phyloP scores from a whole-genome alignment of 257 asterid species.

The Ballota nigra region DNA sequence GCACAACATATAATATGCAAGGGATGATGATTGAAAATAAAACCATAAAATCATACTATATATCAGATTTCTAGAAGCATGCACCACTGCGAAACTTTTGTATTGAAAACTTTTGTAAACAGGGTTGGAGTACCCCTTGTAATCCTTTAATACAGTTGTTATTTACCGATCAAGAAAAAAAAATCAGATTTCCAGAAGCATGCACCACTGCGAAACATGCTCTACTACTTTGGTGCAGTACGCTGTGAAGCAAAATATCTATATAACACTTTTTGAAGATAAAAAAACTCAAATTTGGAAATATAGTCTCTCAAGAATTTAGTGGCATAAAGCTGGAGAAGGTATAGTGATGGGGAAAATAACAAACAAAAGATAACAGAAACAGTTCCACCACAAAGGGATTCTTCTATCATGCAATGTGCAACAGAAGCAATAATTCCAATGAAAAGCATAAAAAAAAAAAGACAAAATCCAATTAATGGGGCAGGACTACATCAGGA shows the following conservation, averaged over 20 bases:
- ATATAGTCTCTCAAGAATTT: neutral
- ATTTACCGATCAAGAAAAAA: too few relatives aligned
- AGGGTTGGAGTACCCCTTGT: too few relatives aligned
- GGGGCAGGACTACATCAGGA: neutral
- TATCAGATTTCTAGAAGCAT: constrained; percentile 5
- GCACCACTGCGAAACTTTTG: constrained; percentile 11
- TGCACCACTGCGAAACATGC: constrained; percentile 15
- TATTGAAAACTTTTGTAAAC: too few relatives aligned
- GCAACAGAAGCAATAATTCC: neutral
- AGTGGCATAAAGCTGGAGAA: neutral
- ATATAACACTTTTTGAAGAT: neutral
- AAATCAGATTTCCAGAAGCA: constrained; percentile 2
- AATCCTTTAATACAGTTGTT: too few relatives aligned
- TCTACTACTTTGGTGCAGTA: too few relatives aligned
- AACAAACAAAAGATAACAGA: neutral
- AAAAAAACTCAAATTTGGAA: neutral
- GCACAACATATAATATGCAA: constrained; percentile 16
- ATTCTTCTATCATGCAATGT: neutral
- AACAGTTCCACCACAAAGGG: neutral
- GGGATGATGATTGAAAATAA: neutral
- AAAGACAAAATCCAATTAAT: neutral
- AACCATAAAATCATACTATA: neutral
- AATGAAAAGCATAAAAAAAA: neutral
- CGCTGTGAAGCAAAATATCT: too few relatives aligned
- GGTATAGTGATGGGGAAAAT: neutral